Evolutionary conservation across 129 eudicot genomes (phyloP).

Genomic region (Centaurea solstitialis): DNA sequence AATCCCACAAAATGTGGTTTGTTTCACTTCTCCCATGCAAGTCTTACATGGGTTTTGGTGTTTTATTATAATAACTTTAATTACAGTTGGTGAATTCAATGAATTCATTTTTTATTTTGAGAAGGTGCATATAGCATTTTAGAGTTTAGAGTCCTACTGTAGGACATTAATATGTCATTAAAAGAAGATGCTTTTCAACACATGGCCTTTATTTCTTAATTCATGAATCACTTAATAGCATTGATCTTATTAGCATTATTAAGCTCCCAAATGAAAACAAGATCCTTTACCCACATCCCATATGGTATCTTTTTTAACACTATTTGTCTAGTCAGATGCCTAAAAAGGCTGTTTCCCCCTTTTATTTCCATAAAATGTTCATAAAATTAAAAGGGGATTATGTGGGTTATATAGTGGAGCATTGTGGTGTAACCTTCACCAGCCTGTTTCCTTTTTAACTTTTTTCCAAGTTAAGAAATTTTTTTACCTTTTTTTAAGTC

Average conservation of each 20-base stretch:
- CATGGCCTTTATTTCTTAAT: slow-evolving; percentile 19
- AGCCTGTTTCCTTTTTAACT: slow-evolving; percentile 20
- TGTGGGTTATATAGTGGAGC: slow-evolving; percentile 27
- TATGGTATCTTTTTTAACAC: neutral
- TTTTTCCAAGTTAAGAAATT: slow-evolving; percentile 8
- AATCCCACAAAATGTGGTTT: slow-evolving; percentile 10
- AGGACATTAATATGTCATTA: slow-evolving; percentile 14
- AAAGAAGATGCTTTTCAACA: slow-evolving; percentile 34
- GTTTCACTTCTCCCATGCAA: slow-evolving; percentile 9
- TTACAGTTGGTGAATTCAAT: neutral
- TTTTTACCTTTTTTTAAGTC: slow-evolving; percentile 31
- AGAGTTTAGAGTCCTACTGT: neutral
- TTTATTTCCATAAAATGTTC: neutral
- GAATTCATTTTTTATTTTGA: neutral
- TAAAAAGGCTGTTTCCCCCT: neutral
- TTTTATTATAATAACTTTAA: neutral
- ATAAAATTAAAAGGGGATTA: neutral
- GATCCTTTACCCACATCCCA: neutral
- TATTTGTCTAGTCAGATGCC: neutral
- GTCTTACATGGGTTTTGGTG: slow-evolving; percentile 20
- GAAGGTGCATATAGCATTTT: neutral
- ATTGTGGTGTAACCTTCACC: slow-evolving; percentile 8
- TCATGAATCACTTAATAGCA: neutral
- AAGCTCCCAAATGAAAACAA: neutral
- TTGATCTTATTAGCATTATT: neutral